These are phyloP conservation scores for Diaporthe nobilis DNA, from an alignment of 2,329 filamentous ascomycete genomes.

Conservation along the genomic window DNA sequence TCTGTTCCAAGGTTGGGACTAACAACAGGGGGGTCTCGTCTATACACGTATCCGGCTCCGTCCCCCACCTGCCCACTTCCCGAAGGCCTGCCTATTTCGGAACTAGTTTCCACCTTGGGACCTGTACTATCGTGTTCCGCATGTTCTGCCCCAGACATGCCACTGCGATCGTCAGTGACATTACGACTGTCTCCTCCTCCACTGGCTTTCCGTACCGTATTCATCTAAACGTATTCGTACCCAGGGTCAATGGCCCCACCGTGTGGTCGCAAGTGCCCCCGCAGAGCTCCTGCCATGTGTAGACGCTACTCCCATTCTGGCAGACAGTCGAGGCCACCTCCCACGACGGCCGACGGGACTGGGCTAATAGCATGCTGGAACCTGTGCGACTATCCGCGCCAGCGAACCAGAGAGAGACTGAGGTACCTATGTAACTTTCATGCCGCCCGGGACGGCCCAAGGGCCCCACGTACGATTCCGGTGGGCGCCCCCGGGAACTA, in stretches of 20 bases:
- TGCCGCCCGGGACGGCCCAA: background rate
- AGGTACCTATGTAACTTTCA: background rate
- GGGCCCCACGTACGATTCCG: conserved; percentile 24
- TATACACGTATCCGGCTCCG: background rate
- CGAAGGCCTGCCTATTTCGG: background rate
- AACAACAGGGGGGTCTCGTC: background rate
- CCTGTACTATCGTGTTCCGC: background rate
- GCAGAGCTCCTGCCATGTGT: background rate
- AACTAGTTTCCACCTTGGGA: background rate
- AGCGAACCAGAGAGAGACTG: background rate
- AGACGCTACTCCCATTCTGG: background rate
- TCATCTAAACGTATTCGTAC: background rate
- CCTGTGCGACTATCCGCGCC: background rate
- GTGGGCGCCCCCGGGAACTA: conserved; percentile 20
- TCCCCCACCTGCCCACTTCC: conserved; percentile 28
- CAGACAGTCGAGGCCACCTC: background rate
- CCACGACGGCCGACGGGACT: background rate
- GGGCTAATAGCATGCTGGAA: background rate
- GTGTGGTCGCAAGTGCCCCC: background rate
- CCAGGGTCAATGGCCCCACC: conserved; percentile 3
- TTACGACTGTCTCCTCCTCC: conserved; percentile 1
- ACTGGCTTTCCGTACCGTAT: background rate
- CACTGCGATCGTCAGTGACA: background rate
- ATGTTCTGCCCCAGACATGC: background rate
- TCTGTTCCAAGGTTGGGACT: background rate